Base-by-base conservation (phyloP, 2,329 filamentous ascomycete genomes). In the Neopestalotiopsis sp. region DNA sequence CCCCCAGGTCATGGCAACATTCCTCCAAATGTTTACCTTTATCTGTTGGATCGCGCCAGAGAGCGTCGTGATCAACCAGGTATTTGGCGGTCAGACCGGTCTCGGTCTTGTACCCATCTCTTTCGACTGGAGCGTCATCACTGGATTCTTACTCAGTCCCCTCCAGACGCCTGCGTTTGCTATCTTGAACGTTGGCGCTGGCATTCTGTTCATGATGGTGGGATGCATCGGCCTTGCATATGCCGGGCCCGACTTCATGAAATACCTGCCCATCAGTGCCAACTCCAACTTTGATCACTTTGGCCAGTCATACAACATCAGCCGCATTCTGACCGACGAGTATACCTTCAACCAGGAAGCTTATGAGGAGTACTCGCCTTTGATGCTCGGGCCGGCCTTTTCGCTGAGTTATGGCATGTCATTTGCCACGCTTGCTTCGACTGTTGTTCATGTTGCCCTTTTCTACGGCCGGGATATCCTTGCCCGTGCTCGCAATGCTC, bases 1-100 rank as follows among this genome's bases (percentile, higher is more conserved):
- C 73, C 89, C 89, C 0, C 88, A 88, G 4, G 89, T 87, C 75
- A 86, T 92, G 57, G 90, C 88, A 69, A 88, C 88, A 66, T 89
- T 88, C 64, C 80, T 92, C 4, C 89, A 86, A 45, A 85, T 86
- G 42, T 91, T 91, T 74, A 86, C 87, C 34, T 91, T 88, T 79
- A 81, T 86, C 12, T 87, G 86, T 45, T 91, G 83, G 82, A 87
- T 90, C 69, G 87, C 86, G n/a, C 89, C 89, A 9, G 81, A 90
- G 65, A 89, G 85, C 69, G 81, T 87, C 4, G 76, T 88, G n/a
- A 77, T 90, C 71, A 90, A 90, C 76, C 88, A 90, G 77, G 74
- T 91, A n/a, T 90, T 90, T 70, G 89, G 89, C 5, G 86, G 86
- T 2, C 83, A 82, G 71, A 87, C 86, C 14, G 88, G 89, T 1